A percentile compares a stretch with the other conserved stretches of the same genome.
phyloP scores from a whole-genome alignment of 2,329 filamentous ascomycete genomes.

The Coniella vitis region DNA sequence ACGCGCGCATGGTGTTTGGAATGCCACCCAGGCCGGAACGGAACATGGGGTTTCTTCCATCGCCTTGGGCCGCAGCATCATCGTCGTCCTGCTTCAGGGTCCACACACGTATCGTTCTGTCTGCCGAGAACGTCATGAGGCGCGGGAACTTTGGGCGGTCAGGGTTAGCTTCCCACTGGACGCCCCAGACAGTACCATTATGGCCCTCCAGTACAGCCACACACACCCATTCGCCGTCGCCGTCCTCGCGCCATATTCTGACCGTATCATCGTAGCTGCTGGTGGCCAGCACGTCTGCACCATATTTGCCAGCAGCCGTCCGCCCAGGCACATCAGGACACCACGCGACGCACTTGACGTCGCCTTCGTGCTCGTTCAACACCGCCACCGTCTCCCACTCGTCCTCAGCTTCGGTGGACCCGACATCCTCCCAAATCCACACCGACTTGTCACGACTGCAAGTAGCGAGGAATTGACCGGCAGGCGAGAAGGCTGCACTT shows the following conservation, averaged over 20 bases:
- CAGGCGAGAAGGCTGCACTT: constrained; percentile 65
- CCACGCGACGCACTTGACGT: constrained; percentile 93
- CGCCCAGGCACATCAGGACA: constrained; percentile 61
- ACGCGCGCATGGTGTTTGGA: constrained; percentile 82
- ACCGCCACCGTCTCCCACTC: constrained; percentile 97
- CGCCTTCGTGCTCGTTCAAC: constrained; percentile 86
- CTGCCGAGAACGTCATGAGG: constrained; percentile 78
- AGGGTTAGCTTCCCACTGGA: constrained; percentile 60
- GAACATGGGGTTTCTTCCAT: constrained; percentile 22
- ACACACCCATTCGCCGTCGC: constrained; percentile 86
- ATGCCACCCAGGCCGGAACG: constrained; percentile 50
- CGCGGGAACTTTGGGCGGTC: constrained; percentile 44
- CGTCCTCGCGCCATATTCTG: constrained; percentile 81
- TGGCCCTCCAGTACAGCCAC: constrained; percentile 77
- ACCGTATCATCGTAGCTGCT: constrained; percentile 94
- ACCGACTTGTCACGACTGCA: constrained; percentile 90
- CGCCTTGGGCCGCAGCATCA: constrained; percentile 31
- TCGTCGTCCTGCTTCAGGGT: constrained; percentile 50
- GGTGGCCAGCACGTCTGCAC: constrained; percentile 71
- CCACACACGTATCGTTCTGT: constrained; percentile 76
- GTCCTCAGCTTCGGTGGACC: constrained; percentile 66
- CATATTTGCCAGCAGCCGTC: constrained; percentile 39
- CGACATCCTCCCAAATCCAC: constrained; percentile 97
- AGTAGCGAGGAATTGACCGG: constrained; percentile 75
- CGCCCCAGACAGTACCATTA: constrained; percentile 79